Conservation (phyloP, 768 basidiomycete genomes). For the Flagelloscypha sp. region DNA sequence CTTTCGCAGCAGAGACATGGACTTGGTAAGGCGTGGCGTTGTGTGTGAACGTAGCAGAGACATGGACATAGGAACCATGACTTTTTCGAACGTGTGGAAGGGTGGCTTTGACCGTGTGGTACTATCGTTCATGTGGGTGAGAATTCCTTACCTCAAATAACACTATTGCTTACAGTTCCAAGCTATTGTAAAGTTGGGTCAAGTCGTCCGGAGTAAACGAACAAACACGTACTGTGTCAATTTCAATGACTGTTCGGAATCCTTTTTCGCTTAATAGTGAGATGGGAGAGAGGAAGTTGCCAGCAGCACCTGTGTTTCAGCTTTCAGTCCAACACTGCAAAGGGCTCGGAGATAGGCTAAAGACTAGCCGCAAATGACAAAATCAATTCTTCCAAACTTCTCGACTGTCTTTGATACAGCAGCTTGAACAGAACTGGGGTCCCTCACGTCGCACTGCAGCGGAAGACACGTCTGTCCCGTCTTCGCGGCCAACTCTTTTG, state of each 20-base stretch:
- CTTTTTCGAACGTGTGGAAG: slow-evolving; percentile 60
- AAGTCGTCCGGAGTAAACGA: not conserved
- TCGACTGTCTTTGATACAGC: slow-evolving; percentile 73
- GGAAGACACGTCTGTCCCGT: slow-evolving; percentile 71
- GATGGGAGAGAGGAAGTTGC: slow-evolving; percentile 91
- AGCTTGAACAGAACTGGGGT: slow-evolving; percentile 58
- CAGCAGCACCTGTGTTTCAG: slow-evolving; percentile 67
- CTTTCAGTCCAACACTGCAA: not conserved
- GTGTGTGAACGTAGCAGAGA: slow-evolving; percentile 55
- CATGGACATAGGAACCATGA: slow-evolving; percentile 80
- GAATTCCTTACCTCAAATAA: no score
- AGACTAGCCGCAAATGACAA: slow-evolving; percentile 80
- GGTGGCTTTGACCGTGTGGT: slow-evolving; percentile 91
- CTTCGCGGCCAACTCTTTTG: slow-evolving; percentile 56
- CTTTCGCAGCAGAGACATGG: slow-evolving; percentile 93
- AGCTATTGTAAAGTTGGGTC: not conserved
- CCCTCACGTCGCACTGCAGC: slow-evolving; percentile 74
- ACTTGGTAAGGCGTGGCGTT: slow-evolving; percentile 78
- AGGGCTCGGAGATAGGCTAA: not conserved
- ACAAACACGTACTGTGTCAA: slow-evolving; percentile 63
- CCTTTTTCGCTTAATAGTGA: slow-evolving; percentile 79
- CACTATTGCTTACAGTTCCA: not conserved
- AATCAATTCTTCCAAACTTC: slow-evolving; percentile 82
- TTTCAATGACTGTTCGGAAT: slow-evolving; percentile 88
- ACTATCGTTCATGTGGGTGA: slow-evolving; percentile 68